Evolutionary conservation across 345 rosid species (phyloP), one percentile per base, ranked within the genome.

Genomic region (Hibiscus mutabilis): DNA sequence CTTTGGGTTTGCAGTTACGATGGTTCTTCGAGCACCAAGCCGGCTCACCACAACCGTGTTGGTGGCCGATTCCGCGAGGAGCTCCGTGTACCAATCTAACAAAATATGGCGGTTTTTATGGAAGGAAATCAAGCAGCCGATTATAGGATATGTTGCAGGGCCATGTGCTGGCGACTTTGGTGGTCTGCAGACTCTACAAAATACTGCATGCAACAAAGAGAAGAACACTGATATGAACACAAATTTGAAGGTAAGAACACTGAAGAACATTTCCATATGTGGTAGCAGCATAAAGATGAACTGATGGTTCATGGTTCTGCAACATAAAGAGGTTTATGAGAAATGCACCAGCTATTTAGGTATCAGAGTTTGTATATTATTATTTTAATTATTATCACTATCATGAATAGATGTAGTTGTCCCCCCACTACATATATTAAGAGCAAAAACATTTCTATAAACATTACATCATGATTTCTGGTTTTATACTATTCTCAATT

Each of bases 11-110:
- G 93, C 95, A 2, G 96, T 92, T 37, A 92, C 87, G 42, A 88
- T 58, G 11, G 94, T 92, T 65, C 86, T 66, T 31, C 78, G 75
- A 7, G 89, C 90, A 10, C 91, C 98, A 0, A 87, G 79, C 33
- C 96, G 86, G 22, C 74, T 15, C 15, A 92, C 79, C 7, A 85
- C 82, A n/a, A 90, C 82, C 0, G 96, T 92, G 52, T 76, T 77
- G 69, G 85, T 86, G 6, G 87, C 77, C 8, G 94, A 90, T 67
- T 78, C 69, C 24, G 83, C 74, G 0, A 92, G 80, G 66, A 88
- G 87, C 62, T 87, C 83, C 2, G 98, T 92, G 56, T 90, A 92
- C 95, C 98, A 92, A 60, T 92, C 94, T 46, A 92, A 24, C 58
- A 88, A 82, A 61, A 92, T 89, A 77, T 61, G 66, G 9, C 84